Conservation (phyloP, 306 rosid species). For the Sophora flavescens region DNA sequence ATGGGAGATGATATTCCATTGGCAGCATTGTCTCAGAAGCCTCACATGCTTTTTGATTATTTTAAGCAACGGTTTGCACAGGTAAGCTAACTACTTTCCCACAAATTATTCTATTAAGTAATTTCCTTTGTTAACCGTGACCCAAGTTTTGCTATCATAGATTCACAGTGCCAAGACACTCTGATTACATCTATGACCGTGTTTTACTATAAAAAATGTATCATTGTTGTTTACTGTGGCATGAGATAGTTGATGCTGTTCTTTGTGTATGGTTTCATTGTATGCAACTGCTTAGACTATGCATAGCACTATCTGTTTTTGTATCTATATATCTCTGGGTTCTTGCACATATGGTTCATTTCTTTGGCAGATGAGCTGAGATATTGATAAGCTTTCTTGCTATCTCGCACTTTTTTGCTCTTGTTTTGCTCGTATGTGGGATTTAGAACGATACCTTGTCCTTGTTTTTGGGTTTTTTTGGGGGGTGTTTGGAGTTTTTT, state of each 20-base stretch:
- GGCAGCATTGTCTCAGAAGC: constrained; percentile 91
- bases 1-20: constrained; percentile 98
- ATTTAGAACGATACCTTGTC: not conserved
- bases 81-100: constrained; percentile 57
- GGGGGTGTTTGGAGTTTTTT: no score
- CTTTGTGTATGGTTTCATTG: constrained; percentile 2
- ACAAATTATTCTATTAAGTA: constrained; percentile 9
- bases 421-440: not conserved
- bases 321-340: not conserved
- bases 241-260: constrained; percentile 1
- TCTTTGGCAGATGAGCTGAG: not conserved
- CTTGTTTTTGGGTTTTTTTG: not conserved
- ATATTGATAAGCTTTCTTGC: not conserved
- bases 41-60: constrained; percentile 95
- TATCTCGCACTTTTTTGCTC: constrained; percentile 7
- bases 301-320: constrained; percentile 2
- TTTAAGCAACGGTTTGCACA: constrained; percentile 98
- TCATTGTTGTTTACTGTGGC: constrained; percentile 14
- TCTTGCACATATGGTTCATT: constrained; percentile 16
- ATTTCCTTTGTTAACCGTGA: constrained; percentile 19
- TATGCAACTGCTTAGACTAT: constrained; percentile 18
- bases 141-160: constrained; percentile 6
- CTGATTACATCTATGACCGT: constrained; percentile 1
- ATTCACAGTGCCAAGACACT: not conserved
- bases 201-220: not conserved